Conservation (phyloP, 225 moss, liverwort and hornwort genomes). For the Marchantia polymorpha region DNA sequence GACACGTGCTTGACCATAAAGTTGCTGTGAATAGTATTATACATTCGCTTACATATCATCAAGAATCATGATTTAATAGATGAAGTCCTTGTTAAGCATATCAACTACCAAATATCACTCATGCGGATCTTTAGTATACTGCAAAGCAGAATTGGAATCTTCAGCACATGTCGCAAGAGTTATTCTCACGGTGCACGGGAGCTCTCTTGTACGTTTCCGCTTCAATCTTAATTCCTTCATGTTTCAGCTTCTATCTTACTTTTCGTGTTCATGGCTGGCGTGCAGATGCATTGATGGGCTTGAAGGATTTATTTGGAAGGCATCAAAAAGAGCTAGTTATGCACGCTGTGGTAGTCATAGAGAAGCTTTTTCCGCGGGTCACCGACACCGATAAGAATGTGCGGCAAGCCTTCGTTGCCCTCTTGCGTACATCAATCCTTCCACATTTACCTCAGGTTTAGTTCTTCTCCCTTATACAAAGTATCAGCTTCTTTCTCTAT, state of each 20-base stretch:
- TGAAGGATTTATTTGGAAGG: constrained; percentile 73
- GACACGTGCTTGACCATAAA: too few species aligned
- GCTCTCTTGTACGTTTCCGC: not conserved
- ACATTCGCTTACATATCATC: not conserved
- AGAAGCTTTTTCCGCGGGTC: constrained; percentile 81
- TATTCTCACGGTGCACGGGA: too few species aligned
- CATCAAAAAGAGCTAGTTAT: constrained; percentile 75
- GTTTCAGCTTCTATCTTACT: not conserved
- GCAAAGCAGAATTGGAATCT: not conserved
- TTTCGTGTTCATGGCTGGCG: not conserved
- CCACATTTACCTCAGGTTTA: constrained; percentile 81
- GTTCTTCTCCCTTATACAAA: not conserved
- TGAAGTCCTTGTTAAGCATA: not conserved
- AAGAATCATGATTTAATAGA: not conserved
- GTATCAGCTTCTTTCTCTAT: not conserved
- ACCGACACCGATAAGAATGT: constrained; percentile 83
- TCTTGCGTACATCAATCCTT: constrained; percentile 70
- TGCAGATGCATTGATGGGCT: constrained; percentile 81
- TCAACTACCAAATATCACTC: not conserved
- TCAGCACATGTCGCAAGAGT: too few species aligned
- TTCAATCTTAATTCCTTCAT: not conserved
- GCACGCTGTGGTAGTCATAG: constrained; percentile 76
- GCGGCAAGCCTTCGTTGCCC: constrained; percentile 68
- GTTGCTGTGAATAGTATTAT: too few species aligned
- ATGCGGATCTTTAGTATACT: not conserved